These are phyloP conservation scores for Starmerella vitae DNA, from an alignment of 805 yeast species.

Conservation along the genomic window DNA sequence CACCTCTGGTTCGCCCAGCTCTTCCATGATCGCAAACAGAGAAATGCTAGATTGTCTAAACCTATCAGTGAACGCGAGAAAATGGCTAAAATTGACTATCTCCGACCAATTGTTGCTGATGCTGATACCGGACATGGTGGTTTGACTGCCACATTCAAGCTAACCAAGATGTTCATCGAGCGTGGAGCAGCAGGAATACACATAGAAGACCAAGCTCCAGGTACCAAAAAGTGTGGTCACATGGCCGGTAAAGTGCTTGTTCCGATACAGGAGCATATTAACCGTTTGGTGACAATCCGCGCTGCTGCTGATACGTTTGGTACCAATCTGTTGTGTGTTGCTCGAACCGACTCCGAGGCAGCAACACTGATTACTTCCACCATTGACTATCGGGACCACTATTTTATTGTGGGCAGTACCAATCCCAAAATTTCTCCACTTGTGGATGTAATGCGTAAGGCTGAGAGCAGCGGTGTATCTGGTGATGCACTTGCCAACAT, in stretches of 20 bases:
- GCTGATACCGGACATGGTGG: constrained; percentile 99
- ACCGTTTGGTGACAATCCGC: constrained; percentile 84
- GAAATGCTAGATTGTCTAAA: constrained; percentile 56
- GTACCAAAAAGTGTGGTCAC: constrained; percentile 97
- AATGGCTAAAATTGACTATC: constrained; percentile 65
- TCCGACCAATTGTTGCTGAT: constrained; percentile 92
- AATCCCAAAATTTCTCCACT: constrained; percentile 67
- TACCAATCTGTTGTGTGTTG: constrained; percentile 71
- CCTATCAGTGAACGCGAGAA: constrained; percentile 54
- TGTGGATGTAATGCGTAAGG: constrained; percentile 64
- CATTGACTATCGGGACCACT: constrained; percentile 89
- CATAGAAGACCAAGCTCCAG: constrained; percentile 98
- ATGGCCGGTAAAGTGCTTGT: constrained; percentile 98
- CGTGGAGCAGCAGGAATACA: constrained; percentile 98
- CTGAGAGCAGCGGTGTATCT: constrained; percentile 59
- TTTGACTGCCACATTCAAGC: constrained; percentile 85
- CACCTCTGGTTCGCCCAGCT: constrained; percentile 93
- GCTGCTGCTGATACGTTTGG: constrained; percentile 91
- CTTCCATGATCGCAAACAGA: constrained; percentile 94
- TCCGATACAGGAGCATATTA: constrained; percentile 95
- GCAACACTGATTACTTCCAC: constrained; percentile 90
- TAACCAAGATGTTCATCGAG: constrained; percentile 91
- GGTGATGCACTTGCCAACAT: constrained; percentile 58
- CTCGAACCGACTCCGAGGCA: constrained; percentile 96
- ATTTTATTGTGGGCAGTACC: constrained; percentile 79